phyloP scores from a whole-genome alignment of 768 basidiomycete species.

The Epithele typhae region DNA sequence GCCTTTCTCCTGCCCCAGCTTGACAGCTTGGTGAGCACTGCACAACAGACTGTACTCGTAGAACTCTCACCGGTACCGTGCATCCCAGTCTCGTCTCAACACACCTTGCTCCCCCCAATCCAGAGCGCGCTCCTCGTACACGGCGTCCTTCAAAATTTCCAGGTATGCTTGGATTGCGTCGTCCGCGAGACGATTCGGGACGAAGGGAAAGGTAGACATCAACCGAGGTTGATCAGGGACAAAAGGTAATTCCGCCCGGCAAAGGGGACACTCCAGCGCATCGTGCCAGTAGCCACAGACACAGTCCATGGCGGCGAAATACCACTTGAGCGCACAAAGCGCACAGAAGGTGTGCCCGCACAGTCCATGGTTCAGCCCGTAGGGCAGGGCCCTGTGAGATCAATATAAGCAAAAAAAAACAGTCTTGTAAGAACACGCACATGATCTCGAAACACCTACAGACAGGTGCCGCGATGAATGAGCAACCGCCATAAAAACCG shows the following conservation, averaged over 20 bases:
- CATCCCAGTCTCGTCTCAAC: too few species aligned
- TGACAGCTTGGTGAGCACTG: too few species aligned
- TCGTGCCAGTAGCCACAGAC: constrained; percentile 67
- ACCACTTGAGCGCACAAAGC: constrained; percentile 63
- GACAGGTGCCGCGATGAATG: neutral
- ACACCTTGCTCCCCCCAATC: too few species aligned
- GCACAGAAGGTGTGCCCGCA: constrained; percentile 72
- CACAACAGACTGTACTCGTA: too few species aligned
- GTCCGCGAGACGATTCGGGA: constrained; percentile 56
- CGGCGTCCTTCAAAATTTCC: constrained; percentile 33
- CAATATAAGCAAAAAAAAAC: too few species aligned
- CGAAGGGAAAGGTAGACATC: constrained; percentile 53
- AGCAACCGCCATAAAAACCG: too few species aligned
- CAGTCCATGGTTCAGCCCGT: constrained; percentile 44
- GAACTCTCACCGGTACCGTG: too few species aligned
- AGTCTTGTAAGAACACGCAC: constrained; percentile 25
- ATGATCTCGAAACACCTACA: constrained; percentile 62
- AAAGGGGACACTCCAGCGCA: constrained; percentile 62
- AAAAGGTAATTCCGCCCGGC: constrained; percentile 47
- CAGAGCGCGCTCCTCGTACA: too few species aligned
- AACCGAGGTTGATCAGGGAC: constrained; percentile 53
- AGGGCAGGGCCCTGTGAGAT: constrained; percentile 48
- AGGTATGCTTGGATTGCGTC: constrained; percentile 49
- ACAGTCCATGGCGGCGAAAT: constrained; percentile 61
- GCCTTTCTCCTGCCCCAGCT: too few species aligned